These are phyloP conservation scores for Diaporthe ampelina DNA, from an alignment of 2,329 filamentous ascomycete species.

Conservation along the genomic window DNA sequence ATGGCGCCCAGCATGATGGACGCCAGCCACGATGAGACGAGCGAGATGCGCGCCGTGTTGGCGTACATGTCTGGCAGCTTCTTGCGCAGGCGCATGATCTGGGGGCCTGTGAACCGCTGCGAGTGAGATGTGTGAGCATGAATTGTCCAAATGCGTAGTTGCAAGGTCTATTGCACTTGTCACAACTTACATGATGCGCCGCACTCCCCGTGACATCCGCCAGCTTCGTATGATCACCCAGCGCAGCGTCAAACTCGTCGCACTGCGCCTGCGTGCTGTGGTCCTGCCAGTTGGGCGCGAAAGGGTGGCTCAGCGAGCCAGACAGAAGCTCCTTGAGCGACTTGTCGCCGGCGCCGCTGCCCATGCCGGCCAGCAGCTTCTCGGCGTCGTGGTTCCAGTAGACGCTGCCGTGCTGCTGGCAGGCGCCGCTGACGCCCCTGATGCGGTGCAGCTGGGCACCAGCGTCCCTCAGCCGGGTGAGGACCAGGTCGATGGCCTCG, in stretches of 20 bases:
- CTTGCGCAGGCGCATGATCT: slow-evolving; percentile 89
- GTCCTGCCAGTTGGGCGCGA: slow-evolving; percentile 98
- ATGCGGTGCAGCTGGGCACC: slow-evolving; percentile 82
- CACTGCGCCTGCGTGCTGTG: slow-evolving; percentile 94
- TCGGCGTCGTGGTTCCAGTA: slow-evolving; percentile 87
- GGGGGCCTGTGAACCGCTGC: slow-evolving; percentile 95
- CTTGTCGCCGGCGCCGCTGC: slow-evolving; percentile 55
- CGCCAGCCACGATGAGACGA: slow-evolving; percentile 95
- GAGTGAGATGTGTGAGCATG: background rate
- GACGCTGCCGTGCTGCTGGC: slow-evolving; percentile 98
- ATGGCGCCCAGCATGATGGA: slow-evolving; percentile 88
- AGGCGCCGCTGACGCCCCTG: slow-evolving; percentile 87
- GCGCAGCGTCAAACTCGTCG: slow-evolving; percentile 82
- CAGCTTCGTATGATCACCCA: slow-evolving; percentile 77
- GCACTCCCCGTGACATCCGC: slow-evolving; percentile 89
- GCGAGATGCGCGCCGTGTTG: slow-evolving; percentile 85
- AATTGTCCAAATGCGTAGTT: too few species aligned
- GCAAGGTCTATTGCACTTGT: background rate
- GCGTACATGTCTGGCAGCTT: slow-evolving; percentile 86
- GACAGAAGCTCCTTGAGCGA: slow-evolving; percentile 80
- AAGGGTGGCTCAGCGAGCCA: slow-evolving; percentile 83
- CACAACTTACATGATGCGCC: slow-evolving; percentile 86
- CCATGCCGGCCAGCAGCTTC: slow-evolving; percentile 69
- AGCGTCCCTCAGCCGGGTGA: slow-evolving; percentile 77
- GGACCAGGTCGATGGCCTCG: slow-evolving; percentile 89